A percentile compares a stretch with the other conserved stretches of the same genome.
phyloP scores from a whole-genome alignment of 1,284 basidiomycete species.

The Puccinia triticina region DNA sequence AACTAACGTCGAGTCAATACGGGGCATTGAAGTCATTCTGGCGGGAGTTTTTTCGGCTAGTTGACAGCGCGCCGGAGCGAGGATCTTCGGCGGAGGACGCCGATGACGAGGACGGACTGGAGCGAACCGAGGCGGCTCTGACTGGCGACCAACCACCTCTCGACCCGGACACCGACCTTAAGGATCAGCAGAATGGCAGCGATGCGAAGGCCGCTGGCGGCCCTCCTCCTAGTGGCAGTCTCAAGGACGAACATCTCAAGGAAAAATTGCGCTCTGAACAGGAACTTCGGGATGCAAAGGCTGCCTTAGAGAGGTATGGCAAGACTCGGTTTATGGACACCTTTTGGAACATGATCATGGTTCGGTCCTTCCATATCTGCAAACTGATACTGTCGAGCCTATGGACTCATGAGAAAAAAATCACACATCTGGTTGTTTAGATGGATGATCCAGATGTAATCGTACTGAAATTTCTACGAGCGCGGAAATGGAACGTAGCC shows the following conservation, averaged over 20 bases:
- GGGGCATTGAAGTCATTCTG: constrained; percentile 39
- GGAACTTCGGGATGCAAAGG: constrained; percentile 47
- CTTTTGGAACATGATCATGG: constrained; percentile 52
- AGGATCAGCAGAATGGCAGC: background rate
- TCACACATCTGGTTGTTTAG: background rate
- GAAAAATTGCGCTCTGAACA: constrained; percentile 48
- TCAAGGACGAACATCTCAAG: constrained; percentile 38
- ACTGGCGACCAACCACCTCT: background rate
- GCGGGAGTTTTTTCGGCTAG: constrained; percentile 41
- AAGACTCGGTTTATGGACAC: constrained; percentile 34
- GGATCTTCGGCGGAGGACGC: background rate
- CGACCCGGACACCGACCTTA: background rate
- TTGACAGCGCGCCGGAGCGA: constrained; percentile 36
- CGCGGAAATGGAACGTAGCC: constrained; percentile 48
- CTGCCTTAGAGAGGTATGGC: constrained; percentile 44
- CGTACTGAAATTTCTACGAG: constrained; percentile 48
- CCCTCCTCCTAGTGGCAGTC: background rate
- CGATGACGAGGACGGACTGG: background rate
- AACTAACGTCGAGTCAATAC: constrained; percentile 36
- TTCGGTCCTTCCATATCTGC: background rate
- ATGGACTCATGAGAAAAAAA: background rate
- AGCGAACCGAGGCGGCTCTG: background rate
- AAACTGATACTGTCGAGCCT: background rate
- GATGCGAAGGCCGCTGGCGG: background rate
- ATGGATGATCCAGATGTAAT: constrained; percentile 52